Evolutionary conservation across 1,284 basidiomycete genomes (phyloP).

Genomic region (Austroboletus novae-zelandiae): DNA sequence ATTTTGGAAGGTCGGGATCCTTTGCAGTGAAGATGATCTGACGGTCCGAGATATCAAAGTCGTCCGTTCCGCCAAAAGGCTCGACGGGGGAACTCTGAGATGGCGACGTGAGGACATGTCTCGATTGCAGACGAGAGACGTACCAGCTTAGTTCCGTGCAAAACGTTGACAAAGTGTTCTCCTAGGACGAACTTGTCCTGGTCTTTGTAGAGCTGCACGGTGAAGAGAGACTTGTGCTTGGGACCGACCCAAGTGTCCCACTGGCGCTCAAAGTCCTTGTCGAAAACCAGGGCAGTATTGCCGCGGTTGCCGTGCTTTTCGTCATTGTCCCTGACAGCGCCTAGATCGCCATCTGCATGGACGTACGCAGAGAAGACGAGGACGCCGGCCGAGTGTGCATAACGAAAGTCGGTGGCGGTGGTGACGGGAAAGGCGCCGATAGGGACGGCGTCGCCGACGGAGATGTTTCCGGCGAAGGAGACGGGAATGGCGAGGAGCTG

Average conservation of each 20-base stretch:
- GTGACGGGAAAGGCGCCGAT: constrained; percentile 65
- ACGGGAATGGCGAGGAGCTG: constrained; percentile 60
- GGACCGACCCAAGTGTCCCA: constrained; percentile 88
- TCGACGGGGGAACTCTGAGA: constrained; percentile 72
- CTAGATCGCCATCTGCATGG: constrained; percentile 70
- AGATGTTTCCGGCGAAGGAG: constrained; percentile 33
- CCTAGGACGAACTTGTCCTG: constrained; percentile 55
- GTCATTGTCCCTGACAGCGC: constrained; percentile 64
- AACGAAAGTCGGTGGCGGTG: constrained; percentile 68
- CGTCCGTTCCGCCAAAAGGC: constrained; percentile 75
- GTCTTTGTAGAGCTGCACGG: constrained; percentile 51
- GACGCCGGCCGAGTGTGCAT: constrained; percentile 45
- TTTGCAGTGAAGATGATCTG: constrained; percentile 84
- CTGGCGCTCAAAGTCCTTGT: constrained; percentile 74
- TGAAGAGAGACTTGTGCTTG: constrained; percentile 70
- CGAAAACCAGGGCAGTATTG: constrained; percentile 75
- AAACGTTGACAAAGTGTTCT: constrained; percentile 53
- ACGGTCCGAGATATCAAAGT: constrained; percentile 69
- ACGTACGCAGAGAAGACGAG: constrained; percentile 80
- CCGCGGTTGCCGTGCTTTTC: constrained; percentile 70
- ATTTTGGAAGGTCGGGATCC: constrained; percentile 68
- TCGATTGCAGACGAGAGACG: constrained; percentile 10
- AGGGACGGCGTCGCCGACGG: constrained; percentile 36
- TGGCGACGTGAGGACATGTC: constrained; percentile 1
- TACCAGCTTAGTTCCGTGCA: constrained; percentile 69